Conservation (phyloP, 768 basidiomycete genomes). For the Lactarius akahatsu region DNA sequence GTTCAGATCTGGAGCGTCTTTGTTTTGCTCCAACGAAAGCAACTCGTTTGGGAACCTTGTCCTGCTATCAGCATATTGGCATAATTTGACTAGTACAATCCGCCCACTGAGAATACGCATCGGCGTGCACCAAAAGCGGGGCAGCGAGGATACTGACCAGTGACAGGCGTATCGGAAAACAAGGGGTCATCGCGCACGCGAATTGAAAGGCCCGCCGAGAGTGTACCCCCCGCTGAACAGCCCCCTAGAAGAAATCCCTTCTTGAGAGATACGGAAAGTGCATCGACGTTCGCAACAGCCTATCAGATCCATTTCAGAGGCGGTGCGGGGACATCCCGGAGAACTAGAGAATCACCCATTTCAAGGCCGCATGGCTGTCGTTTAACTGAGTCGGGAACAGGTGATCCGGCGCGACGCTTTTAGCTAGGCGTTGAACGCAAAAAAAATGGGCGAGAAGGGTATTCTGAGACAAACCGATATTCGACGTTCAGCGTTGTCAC, state of each 20-base stretch:
- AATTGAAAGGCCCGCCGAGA: constrained; percentile 31
- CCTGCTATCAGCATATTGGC: neutral
- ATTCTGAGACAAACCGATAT: constrained; percentile 19
- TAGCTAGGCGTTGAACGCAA: neutral
- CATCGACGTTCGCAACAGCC: constrained; percentile 17
- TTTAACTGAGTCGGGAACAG: constrained; percentile 28
- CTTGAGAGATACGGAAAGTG: constrained; percentile 23
- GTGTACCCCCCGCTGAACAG: constrained; percentile 31
- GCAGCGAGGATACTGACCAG: constrained; percentile 32
- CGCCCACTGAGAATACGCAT: constrained; percentile 28
- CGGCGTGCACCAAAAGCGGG: constrained; percentile 30
- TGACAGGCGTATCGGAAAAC: constrained; percentile 29
- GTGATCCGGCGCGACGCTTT: constrained; percentile 29
- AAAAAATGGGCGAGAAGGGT: neutral
- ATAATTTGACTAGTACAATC: neutral
- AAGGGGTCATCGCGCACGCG: constrained; percentile 31
- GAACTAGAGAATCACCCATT: constrained; percentile 28
- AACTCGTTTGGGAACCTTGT: constrained; percentile 8
- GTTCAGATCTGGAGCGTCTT: neutral
- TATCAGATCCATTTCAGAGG: neutral
- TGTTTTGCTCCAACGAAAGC: constrained; percentile 18
- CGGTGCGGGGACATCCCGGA: too few relatives aligned
- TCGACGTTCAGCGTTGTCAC: constrained; percentile 24
- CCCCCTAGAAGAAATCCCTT: constrained; percentile 35
- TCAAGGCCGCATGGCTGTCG: constrained; percentile 32